phyloP scores from a whole-genome alignment of 805 yeast species.

The Candida saitoana region DNA sequence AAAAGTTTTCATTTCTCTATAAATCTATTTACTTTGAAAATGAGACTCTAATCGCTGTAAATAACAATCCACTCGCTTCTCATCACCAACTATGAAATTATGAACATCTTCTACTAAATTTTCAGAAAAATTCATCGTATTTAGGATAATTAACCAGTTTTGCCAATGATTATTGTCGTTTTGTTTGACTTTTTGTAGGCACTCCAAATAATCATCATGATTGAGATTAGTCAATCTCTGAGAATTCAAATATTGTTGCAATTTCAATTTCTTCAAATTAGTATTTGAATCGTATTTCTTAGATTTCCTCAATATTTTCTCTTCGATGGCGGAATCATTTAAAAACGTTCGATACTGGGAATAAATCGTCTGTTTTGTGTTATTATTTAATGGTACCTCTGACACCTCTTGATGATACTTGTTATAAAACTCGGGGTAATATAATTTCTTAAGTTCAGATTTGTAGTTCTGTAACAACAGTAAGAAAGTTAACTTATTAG shows the following conservation, averaged over 20 bases:
- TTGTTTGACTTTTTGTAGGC: background rate
- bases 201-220: background rate
- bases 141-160: conserved; percentile 29
- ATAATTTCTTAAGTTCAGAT: conserved; percentile 21
- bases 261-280: conserved; percentile 28
- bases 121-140: conserved; percentile 16
- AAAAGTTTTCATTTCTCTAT: background rate
- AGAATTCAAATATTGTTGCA: conserved; percentile 9
- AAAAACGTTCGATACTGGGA: conserved; percentile 25
- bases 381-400: conserved; percentile 11
- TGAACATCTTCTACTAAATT: conserved; percentile 21
- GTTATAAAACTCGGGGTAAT: conserved; percentile 25
- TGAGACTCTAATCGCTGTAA: conserved; percentile 7
- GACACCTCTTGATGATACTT: conserved; percentile 13
- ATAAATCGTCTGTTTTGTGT: conserved; percentile 21
- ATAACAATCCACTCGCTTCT: conserved; percentile 31
- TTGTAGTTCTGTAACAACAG: conserved; percentile 27
- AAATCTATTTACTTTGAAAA: background rate
- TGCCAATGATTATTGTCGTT: conserved; percentile 12
- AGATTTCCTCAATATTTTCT: conserved; percentile 19
- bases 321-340: conserved; percentile 25
- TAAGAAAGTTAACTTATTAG: conserved; percentile 18
- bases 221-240: background rate
- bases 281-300: conserved; percentile 9
- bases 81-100: conserved; percentile 40